A percentile compares a stretch with the other conserved stretches of the same genome.
phyloP scores from a whole-genome alignment of 495 filamentous ascomycete species.

The Astrothelium subdiscretum region DNA sequence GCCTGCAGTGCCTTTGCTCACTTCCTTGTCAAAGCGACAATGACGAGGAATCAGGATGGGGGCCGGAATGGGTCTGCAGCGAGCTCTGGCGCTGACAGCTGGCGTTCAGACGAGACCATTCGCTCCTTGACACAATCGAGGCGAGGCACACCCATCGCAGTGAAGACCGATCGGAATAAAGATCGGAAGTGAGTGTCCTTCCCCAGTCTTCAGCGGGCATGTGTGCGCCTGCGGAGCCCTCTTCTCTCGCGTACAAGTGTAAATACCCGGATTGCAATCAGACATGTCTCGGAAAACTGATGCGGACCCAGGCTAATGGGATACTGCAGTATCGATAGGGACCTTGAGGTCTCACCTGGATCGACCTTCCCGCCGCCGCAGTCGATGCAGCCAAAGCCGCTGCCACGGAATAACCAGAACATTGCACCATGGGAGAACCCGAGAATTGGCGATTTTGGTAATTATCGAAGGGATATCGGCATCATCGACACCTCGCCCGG shows the following conservation, averaged over 20 bases:
- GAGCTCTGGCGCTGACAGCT: constrained; percentile 49
- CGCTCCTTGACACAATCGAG: constrained; percentile 39
- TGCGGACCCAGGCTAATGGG: not conserved
- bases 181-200: constrained; percentile 22
- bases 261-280: too few species aligned
- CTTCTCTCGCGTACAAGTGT: too few species aligned
- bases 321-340: constrained; percentile 18
- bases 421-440: constrained; percentile 29
- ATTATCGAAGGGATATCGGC: constrained; percentile 61
- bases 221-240: not conserved
- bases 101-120: constrained; percentile 47
- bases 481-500: constrained; percentile 50
- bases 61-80: constrained; percentile 50
- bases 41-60: constrained; percentile 47
- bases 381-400: constrained; percentile 14
- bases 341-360: constrained; percentile 32
- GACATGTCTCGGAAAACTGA: not conserved
- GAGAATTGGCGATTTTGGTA: constrained; percentile 46
- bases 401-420: constrained; percentile 22
- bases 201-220: not conserved
- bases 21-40: constrained; percentile 24
- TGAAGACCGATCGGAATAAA: constrained; percentile 40
- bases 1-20: not conserved
- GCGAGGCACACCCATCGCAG: constrained; percentile 42
- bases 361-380: constrained; percentile 13